These are phyloP conservation scores for Mucor saturninus DNA, from an alignment of 371 early-diverging fungal genomes.

Conservation along the genomic window DNA sequence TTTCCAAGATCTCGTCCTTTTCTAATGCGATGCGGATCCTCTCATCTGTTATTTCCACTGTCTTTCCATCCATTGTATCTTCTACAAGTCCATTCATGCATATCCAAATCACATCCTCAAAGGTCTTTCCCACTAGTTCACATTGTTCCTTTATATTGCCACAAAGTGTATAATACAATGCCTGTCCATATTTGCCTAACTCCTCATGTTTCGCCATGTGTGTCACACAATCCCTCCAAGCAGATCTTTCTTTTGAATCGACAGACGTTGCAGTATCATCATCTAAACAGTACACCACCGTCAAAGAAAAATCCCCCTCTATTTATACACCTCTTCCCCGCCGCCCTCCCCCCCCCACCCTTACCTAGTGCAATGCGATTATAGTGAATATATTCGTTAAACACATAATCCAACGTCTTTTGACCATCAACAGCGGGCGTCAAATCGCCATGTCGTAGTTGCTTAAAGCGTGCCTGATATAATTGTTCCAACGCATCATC, in stretches of 20 bases:
- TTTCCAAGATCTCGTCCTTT: slow-evolving; percentile 20
- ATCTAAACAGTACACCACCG: background rate
- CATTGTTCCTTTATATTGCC: slow-evolving; percentile 12
- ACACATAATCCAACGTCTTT: slow-evolving; percentile 5
- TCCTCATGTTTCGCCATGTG: slow-evolving; percentile 10
- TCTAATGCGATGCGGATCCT: slow-evolving; percentile 4
- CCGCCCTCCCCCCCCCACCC: background rate
- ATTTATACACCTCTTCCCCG: background rate
- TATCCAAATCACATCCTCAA: slow-evolving; percentile 47
- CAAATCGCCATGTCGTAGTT: slow-evolving; percentile 7
- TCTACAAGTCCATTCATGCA: slow-evolving; percentile 31
- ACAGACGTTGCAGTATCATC: background rate
- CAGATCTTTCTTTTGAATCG: slow-evolving; percentile 1
- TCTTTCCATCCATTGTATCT: slow-evolving; percentile 9
- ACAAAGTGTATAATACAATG: background rate
- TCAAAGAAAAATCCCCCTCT: no score
- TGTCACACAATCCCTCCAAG: slow-evolving; percentile 9
- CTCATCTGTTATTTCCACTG: background rate
- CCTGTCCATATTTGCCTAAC: background rate
- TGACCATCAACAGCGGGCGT: background rate
- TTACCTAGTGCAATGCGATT: slow-evolving; percentile 14
- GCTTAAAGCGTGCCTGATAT: slow-evolving; percentile 1
- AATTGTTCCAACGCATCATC: background rate
- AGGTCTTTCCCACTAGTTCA: slow-evolving; percentile 29
- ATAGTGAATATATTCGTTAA: slow-evolving; percentile 15